Conservation (phyloP, 805 yeast genomes). For the Wickerhamiella domercqiae region DNA sequence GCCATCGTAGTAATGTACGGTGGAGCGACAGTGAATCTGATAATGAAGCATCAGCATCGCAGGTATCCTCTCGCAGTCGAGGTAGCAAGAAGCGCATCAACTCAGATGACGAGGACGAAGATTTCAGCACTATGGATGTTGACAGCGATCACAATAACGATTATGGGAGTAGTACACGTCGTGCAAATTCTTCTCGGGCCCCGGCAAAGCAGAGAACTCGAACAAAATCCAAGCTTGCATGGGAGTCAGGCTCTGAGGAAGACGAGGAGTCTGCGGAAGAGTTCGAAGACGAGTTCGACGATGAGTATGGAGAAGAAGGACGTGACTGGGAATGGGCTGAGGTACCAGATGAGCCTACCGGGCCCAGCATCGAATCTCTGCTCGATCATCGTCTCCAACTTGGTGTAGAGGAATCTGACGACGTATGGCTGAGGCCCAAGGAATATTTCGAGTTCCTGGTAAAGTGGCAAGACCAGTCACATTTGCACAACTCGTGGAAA, state of each 20-base stretch:
- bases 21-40: constrained; percentile 17
- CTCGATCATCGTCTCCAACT: constrained; percentile 37
- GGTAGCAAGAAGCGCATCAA: constrained; percentile 1
- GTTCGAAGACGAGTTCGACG: constrained; percentile 6
- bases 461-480: constrained; percentile 81
- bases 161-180: constrained; percentile 1
- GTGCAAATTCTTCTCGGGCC: constrained; percentile 1
- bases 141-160: constrained; percentile 4
- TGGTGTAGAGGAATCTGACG: constrained; percentile 20
- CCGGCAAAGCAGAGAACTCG: constrained; percentile 1
- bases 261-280: constrained; percentile 15
- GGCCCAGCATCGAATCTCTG: constrained; percentile 32
- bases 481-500: constrained; percentile 94
- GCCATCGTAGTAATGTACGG: constrained; percentile 18
- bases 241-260: constrained; percentile 5
- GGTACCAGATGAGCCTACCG: constrained; percentile 2
- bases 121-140: constrained; percentile 9
- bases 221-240: constrained; percentile 1
- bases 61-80: neutral
- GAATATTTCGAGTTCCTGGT: constrained; percentile 40
- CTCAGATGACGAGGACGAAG: constrained; percentile 10
- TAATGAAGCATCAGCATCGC: constrained; percentile 3
- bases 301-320: constrained; percentile 11
- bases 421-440: constrained; percentile 35
- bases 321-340: constrained; percentile 5